Evolutionary conservation across 495 filamentous ascomycete genomes (phyloP).

Genomic region (Halenospora varia): DNA sequence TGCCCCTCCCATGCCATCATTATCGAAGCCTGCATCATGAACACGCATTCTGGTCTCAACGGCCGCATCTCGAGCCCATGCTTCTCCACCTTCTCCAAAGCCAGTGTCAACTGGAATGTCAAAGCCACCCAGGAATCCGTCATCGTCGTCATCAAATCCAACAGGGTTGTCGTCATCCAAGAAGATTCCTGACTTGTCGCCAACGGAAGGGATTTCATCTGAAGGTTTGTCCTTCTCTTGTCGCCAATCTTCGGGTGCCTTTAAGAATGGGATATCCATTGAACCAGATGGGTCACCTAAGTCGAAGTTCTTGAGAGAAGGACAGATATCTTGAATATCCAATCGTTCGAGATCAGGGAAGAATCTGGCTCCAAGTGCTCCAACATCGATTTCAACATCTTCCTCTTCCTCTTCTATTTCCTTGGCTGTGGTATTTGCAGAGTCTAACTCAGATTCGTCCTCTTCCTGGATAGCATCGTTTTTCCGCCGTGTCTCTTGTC

Average conservation of each 20-base stretch:
- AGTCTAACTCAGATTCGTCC: slow-evolving; percentile 38
- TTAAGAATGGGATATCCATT: slow-evolving; percentile 86
- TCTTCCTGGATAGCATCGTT: slow-evolving; percentile 45
- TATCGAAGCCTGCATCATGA: slow-evolving; percentile 47
- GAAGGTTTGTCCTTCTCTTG: slow-evolving; percentile 57
- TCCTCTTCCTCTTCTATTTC: slow-evolving; percentile 48
- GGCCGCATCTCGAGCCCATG: slow-evolving; percentile 65
- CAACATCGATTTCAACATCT: slow-evolving; percentile 72
- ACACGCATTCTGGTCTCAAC: slow-evolving; percentile 60
- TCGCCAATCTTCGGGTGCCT: slow-evolving; percentile 80
- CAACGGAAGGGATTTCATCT: slow-evolving; percentile 43
- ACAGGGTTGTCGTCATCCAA: slow-evolving; percentile 73
- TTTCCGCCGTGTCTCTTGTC: slow-evolving; percentile 34
- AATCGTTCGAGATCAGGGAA: slow-evolving; percentile 78
- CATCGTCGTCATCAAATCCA: slow-evolving; percentile 78
- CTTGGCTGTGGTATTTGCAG: slow-evolving; percentile 27
- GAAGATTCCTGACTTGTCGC: slow-evolving; percentile 69
- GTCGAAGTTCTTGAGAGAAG: slow-evolving; percentile 88
- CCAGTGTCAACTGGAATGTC: slow-evolving; percentile 63
- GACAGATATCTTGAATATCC: slow-evolving; percentile 88
- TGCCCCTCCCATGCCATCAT: slow-evolving; percentile 41
- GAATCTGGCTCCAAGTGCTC: slow-evolving; percentile 68
- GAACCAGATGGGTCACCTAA: slow-evolving; percentile 81
- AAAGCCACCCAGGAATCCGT: slow-evolving; percentile 66
- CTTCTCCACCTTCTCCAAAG: slow-evolving; percentile 72